Evolutionary conservation across 768 basidiomycete species (phyloP), one percentile per base, ranked within the genome.

Genomic region (Leccinum barrowsii): DNA sequence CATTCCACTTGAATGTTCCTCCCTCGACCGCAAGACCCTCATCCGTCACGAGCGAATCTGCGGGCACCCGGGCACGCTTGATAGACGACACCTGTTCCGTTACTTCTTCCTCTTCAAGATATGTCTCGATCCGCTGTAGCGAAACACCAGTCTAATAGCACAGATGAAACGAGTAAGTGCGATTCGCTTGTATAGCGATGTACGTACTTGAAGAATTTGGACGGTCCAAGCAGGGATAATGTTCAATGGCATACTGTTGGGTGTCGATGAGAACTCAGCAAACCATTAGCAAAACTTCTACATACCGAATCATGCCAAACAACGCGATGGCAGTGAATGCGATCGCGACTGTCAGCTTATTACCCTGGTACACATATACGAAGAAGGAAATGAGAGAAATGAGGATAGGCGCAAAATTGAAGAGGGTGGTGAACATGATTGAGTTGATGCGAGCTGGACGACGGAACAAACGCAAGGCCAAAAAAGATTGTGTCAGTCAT

Each of bases 261-360:
- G 48, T 17, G 35, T 46, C 5, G 19, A 47, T 56, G n/a, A 52
- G 24, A 51, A 48, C 40, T 21, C 5, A 28, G 44, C 28, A 2
- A 1, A 59, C 35, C n/a, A 7, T 13, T 44, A 47, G 24, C 32
- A 40, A 44, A 59, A 34, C 2, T 56, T 35, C 7, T 1, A 19
- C 61, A 60, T 75, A 85, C 81, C 85, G 81, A 65, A 97, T 79
- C 94, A 97, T 94, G 49, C 79, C 79, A 72, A 96, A 96, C 46
- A 96, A 71, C 0, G 92, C 83, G 35, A 97, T 89, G 0, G 92
- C 78, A 82, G 94, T 96, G 68, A 96, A 96, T 0, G 95, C 94
- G 17, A 85, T 80, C 8, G 87, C 79, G 51, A 94, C 79, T 0
- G 91, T 89, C 50, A 98, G 70, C 68, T 90, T 76, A 49, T 92